These are phyloP conservation scores for Arachnopeziza araneosa DNA, from an alignment of 2,329 filamentous ascomycete genomes.

Conservation along the genomic window DNA sequence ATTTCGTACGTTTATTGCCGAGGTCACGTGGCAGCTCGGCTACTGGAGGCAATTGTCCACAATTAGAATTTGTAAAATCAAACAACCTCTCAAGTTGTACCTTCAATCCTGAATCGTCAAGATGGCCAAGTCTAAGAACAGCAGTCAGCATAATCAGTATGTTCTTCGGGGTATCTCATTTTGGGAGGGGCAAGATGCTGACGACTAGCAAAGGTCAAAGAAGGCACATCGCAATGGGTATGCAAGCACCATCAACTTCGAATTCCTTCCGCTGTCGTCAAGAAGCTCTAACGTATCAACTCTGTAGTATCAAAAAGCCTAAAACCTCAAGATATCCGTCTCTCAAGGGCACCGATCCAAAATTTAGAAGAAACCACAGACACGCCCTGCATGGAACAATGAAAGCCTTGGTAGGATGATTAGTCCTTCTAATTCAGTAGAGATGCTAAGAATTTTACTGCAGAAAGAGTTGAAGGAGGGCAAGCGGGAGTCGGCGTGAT, in stretches of 20 bases:
- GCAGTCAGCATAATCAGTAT: conserved; percentile 18
- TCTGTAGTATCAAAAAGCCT: conserved; percentile 95
- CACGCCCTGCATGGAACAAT: conserved; percentile 99
- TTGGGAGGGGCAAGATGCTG: background rate
- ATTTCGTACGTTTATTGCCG: too few species aligned
- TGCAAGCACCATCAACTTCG: background rate
- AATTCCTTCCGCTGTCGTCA: background rate
- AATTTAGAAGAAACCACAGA: conserved; percentile 99
- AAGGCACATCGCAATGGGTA: conserved; percentile 99
- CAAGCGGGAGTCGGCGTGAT: conserved; percentile 82
- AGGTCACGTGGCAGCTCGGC: background rate
- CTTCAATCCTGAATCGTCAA: background rate
- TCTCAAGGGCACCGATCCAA: conserved; percentile 97
- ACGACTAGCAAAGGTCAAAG: conserved; percentile 57
- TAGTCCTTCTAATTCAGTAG: background rate
- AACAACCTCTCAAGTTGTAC: background rate
- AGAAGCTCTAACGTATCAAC: background rate
- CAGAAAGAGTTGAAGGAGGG: conserved; percentile 98
- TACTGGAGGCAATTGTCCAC: background rate
- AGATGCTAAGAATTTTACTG: conserved; percentile 22
- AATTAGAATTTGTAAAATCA: background rate
- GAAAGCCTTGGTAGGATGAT: conserved; percentile 76
- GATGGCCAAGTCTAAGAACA: conserved; percentile 9
- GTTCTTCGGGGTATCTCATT: background rate
- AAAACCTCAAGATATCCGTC: conserved; percentile 99